Percentiles rank a stretch among this genome's conserved stretches.
Evolutionary conservation across 129 eudicot genomes (phyloP).

Genomic region (Flaveria linearis): DNA sequence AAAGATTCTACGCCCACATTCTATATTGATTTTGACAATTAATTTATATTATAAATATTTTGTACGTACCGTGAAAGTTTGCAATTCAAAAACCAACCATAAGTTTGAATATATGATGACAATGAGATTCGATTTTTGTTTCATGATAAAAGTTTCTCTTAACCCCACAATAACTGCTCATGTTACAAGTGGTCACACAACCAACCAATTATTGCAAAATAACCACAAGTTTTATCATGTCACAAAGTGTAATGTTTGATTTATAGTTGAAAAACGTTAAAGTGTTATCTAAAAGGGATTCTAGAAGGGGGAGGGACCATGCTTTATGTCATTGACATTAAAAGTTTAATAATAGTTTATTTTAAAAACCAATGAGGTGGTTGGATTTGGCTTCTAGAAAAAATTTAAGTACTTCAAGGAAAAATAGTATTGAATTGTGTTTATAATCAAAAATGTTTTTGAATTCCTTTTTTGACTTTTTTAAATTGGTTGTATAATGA

Average conservation of each 20-base stretch:
- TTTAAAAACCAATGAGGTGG: background rate
- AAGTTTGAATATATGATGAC: background rate
- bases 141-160: background rate
- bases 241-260: background rate
- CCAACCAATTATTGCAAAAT: background rate
- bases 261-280: background rate
- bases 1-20: background rate
- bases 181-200: background rate
- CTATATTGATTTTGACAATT: background rate
- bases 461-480: background rate
- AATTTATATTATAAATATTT: too few relatives aligned
- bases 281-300: background rate
- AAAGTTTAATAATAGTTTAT: background rate
- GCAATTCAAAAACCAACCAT: background rate
- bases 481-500: background rate
- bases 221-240: background rate
- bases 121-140: background rate
- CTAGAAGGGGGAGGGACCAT: background rate
- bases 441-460: background rate
- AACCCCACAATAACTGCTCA: background rate
- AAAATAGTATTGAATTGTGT: background rate
- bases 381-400: background rate
- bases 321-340: slow-evolving; percentile 3
- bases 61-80: background rate
- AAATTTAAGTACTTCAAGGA: background rate